These are phyloP conservation scores for Solanum medicagineum DNA, from an alignment of 257 asterid species.

Conservation along the genomic window DNA sequence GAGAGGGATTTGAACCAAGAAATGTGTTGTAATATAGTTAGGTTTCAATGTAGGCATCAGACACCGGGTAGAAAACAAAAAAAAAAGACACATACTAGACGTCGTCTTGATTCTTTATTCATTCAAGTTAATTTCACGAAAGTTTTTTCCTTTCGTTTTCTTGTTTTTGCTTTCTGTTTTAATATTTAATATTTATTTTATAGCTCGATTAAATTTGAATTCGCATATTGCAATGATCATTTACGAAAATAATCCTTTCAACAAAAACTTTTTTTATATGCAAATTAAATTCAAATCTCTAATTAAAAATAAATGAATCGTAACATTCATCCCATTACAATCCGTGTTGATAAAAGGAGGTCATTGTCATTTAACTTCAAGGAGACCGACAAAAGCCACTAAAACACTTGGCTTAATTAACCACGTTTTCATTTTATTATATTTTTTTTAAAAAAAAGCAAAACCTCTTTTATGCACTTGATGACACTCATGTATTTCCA, in stretches of 20 bases:
- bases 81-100: too few species aligned
- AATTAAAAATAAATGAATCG: not conserved
- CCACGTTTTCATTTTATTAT: not conserved
- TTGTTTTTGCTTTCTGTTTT: too few species aligned
- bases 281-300: rapidly evolving
- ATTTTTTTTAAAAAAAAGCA: not conserved
- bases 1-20: not conserved
- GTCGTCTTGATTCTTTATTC: too few species aligned
- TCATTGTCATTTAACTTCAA: not conserved
- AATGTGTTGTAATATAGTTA: not conserved
- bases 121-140: too few species aligned
- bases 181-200: too few species aligned
- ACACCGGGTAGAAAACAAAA: too few species aligned
- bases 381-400: not conserved
- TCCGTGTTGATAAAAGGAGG: not conserved
- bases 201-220: too few species aligned
- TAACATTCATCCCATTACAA: not conserved
- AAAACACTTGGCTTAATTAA: not conserved
- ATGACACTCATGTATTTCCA: not conserved
- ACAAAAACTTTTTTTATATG: too few species aligned
- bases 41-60: too few species aligned
- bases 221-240: too few species aligned
- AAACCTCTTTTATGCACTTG: not conserved
- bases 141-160: too few species aligned
- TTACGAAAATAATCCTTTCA: too few species aligned